Percentiles rank a stretch among this genome's conserved stretches.
These are phyloP conservation scores for Mortierella sp. DNA, from an alignment of 371 early-diverging fungal genomes.

Conservation along the genomic window DNA sequence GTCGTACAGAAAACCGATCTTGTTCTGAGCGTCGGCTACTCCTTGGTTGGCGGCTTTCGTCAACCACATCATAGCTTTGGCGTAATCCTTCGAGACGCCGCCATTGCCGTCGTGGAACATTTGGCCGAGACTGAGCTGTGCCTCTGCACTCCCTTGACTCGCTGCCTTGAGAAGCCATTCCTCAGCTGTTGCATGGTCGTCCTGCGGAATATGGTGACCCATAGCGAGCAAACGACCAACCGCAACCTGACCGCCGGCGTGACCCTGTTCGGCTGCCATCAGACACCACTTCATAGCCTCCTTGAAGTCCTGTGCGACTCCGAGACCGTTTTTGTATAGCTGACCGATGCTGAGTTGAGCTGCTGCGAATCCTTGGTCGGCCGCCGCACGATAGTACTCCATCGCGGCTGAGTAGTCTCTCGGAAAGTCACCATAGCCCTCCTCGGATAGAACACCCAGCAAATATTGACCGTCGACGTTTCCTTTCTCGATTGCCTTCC, in stretches of 20 bases:
- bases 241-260: conserved; percentile 22
- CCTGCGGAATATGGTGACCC: no score
- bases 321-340: neutral
- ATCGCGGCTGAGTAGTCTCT: neutral
- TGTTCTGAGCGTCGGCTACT: conserved; percentile 72
- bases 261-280: conserved; percentile 61
- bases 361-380: neutral
- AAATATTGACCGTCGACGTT: neutral
- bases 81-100: conserved; percentile 63
- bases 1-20: neutral
- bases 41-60: conserved; percentile 68
- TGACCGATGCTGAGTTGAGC: neutral
- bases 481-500: neutral
- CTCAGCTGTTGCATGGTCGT: conserved; percentile 73
- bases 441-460: neutral
- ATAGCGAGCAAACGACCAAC: no score
- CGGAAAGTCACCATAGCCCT: neutral
- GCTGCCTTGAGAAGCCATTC: conserved; percentile 82
- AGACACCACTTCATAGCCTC: conserved; percentile 62
- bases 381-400: neutral
- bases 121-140: conserved; percentile 72
- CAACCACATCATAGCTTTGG: conserved; percentile 77
- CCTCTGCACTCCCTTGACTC: conserved; percentile 85
- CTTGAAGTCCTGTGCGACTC: conserved; percentile 31
- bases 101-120: conserved; percentile 87